These are phyloP conservation scores for Ceratobasidium papillatum DNA, from an alignment of 1,284 basidiomycete species.

Conservation along the genomic window DNA sequence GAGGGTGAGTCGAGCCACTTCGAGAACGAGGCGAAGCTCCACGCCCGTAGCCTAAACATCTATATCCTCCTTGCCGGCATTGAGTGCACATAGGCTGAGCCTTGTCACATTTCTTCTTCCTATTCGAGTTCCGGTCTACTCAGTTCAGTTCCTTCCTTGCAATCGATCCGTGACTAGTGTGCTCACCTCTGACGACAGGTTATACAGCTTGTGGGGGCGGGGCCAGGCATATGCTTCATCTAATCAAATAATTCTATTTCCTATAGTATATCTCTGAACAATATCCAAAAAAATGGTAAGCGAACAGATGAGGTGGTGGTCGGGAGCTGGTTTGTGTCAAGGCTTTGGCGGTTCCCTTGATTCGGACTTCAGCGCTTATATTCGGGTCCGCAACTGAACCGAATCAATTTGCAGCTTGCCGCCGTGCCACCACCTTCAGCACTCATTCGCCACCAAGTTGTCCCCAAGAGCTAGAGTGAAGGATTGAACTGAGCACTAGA, in stretches of 20 bases:
- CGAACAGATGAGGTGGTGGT: no score
- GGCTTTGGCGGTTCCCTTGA: no score
- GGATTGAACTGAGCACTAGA: no score
- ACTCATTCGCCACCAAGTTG: no score
- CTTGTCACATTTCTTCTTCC: constrained; percentile 18
- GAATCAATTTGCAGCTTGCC: background rate
- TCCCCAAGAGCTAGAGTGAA: no score
- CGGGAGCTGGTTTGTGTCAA: no score
- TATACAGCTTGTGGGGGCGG: no score
- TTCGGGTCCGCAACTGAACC: background rate
- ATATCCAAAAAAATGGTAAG: no score
- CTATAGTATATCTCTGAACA: no score
- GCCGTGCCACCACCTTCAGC: no score
- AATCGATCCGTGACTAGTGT: no score
- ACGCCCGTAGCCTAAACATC: constrained; percentile 18
- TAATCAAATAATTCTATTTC: background rate
- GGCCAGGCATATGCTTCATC: constrained; percentile 9
- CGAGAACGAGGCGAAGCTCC: background rate
- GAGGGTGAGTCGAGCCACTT: background rate
- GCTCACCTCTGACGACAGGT: constrained; percentile 14
- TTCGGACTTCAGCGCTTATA: no score
- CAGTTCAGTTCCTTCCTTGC: background rate
- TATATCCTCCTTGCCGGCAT: background rate
- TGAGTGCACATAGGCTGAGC: background rate
- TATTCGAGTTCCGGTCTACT: background rate